Evolutionary conservation across 2,329 filamentous ascomycete genomes (phyloP).

Genomic region (Myriosclerotinia duriaeana): DNA sequence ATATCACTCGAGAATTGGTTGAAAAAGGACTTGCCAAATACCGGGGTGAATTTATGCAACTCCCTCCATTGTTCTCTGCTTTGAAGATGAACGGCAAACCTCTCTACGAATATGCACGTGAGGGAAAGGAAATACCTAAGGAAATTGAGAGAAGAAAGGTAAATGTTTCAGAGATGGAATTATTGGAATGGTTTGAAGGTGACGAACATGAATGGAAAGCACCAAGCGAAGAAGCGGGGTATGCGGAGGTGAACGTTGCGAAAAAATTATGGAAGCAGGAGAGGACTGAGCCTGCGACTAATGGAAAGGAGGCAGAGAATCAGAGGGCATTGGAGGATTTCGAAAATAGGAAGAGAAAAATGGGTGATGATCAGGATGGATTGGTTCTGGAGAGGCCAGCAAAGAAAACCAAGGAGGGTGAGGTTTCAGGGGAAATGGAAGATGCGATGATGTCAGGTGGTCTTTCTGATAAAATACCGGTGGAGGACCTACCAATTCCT

Average conservation of each 20-base stretch:
- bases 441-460: constrained; percentile 40
- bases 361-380: constrained; percentile 38
- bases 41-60: constrained; percentile 81
- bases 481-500: constrained; percentile 10
- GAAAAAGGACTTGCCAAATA: constrained; percentile 75
- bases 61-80: constrained; percentile 89
- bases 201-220: constrained; percentile 77
- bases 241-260: constrained; percentile 72
- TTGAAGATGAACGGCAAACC: constrained; percentile 92
- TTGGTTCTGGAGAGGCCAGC: constrained; percentile 35
- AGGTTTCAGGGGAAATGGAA: constrained; percentile 2
- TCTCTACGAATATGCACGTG: constrained; percentile 91
- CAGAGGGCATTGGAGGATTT: constrained; percentile 43
- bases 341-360: constrained; percentile 38
- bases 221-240: constrained; percentile 75
- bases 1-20: constrained; percentile 76
- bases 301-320: constrained; percentile 33
- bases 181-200: constrained; percentile 82
- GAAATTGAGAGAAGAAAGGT: constrained; percentile 82
- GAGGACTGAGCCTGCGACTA: constrained; percentile 43
- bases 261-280: constrained; percentile 68
- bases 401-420: constrained; percentile 33
- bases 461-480: constrained; percentile 30
- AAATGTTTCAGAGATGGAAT: constrained; percentile 71
- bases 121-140: constrained; percentile 80